phyloP scores from a whole-genome alignment of 345 rosid genomes.

The Euphorbia lathyris region DNA sequence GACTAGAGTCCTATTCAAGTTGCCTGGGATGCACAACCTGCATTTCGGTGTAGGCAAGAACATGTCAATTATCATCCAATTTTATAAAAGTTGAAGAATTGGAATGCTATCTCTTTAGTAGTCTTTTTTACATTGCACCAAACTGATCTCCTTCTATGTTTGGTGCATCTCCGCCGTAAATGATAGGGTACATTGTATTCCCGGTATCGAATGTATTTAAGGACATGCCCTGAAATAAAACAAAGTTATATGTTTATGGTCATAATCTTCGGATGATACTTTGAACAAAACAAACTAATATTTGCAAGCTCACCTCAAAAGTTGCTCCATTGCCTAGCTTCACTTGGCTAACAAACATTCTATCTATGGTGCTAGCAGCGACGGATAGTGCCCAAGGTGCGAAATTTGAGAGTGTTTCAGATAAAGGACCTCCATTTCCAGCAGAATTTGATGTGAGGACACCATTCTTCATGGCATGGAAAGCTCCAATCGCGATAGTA shows the following conservation, averaged over 20 bases:
- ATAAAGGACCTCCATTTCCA: slow-evolving; percentile 27
- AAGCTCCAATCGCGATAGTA: slow-evolving; percentile 34
- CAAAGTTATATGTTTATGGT: not conserved
- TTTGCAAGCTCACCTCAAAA: slow-evolving; percentile 12
- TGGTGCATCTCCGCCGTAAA: slow-evolving; percentile 30
- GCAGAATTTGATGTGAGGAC: slow-evolving; percentile 31
- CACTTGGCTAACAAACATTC: slow-evolving; percentile 24
- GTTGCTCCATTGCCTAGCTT: slow-evolving; percentile 31
- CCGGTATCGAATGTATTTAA: slow-evolving; percentile 14
- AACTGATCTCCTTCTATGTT: not conserved
- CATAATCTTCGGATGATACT: not conserved
- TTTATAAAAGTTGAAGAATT: no score
- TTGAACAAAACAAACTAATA: not conserved
- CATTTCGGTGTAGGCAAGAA: not conserved
- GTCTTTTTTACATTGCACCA: no score
- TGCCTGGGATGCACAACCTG: slow-evolving; percentile 16
- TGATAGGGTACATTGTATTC: slow-evolving; percentile 12
- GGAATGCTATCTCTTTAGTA: no score
- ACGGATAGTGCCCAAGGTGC: slow-evolving; percentile 36
- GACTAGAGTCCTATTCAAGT: slow-evolving; percentile 30
- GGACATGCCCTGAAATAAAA: slow-evolving; percentile 18
- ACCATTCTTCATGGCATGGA: slow-evolving; percentile 33
- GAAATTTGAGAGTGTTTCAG: slow-evolving; percentile 10
- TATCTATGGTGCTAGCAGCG: slow-evolving; percentile 34
- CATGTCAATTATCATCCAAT: not conserved